phyloP scores from a whole-genome alignment of 2,329 filamentous ascomycete genomes.

The Lojkania enalia region DNA sequence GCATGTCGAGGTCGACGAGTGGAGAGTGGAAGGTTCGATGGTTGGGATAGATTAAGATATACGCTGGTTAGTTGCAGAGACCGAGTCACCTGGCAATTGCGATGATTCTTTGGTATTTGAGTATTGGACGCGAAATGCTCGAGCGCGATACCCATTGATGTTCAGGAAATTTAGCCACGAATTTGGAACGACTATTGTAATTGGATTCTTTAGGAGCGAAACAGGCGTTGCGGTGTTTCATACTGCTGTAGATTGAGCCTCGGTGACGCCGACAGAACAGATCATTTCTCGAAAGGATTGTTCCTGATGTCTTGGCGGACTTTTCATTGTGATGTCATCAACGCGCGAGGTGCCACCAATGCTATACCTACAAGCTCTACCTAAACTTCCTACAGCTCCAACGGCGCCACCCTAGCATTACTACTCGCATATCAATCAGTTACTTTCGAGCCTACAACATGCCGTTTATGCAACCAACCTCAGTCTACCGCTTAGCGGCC shows the following conservation, averaged over 20 bases:
- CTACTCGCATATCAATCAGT: background rate
- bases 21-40: slow-evolving; percentile 41
- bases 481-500: slow-evolving; percentile 33
- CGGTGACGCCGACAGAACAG: too few relatives aligned
- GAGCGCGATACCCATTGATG: slow-evolving; percentile 12
- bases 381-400: background rate
- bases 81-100: slow-evolving; percentile 3
- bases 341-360: too few relatives aligned
- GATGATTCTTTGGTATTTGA: background rate
- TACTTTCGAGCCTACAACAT: slow-evolving; percentile 21
- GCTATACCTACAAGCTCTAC: too few relatives aligned
- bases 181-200: too few relatives aligned
- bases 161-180: too few relatives aligned
- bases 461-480: slow-evolving; percentile 34
- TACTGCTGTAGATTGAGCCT: too few relatives aligned
- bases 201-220: too few relatives aligned
- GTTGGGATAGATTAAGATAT: slow-evolving; percentile 37
- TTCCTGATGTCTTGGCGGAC: too few relatives aligned
- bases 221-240: too few relatives aligned
- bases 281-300: too few relatives aligned
- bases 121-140: slow-evolving; percentile 2
- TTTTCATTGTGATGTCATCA: background rate
- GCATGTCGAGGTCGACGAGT: slow-evolving; percentile 42
- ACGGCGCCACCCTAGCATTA: background rate
- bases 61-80: slow-evolving; percentile 6